Evolutionary conservation across 208 protist genomes (phyloP), one percentile per base, ranked within the genome.

Genomic region (Perkinsela sp.): DNA sequence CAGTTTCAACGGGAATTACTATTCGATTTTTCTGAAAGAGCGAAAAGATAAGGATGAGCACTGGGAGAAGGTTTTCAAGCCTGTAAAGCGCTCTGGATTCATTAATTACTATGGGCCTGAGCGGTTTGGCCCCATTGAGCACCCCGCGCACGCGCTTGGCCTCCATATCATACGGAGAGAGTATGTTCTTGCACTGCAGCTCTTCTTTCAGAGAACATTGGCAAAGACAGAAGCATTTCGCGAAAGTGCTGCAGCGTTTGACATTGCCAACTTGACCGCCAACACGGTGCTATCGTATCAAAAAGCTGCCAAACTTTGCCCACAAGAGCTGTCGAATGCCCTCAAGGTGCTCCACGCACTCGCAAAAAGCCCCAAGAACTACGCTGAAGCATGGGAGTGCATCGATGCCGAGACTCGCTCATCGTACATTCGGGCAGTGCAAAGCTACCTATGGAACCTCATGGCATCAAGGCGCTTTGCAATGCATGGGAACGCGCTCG

Each of bases 61-160:
- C 32, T 6, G 22, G 40, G 40, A 57, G 6, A 22, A 57, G 22
- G 22, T n/a, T 6, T 68, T 88, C 30, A 31, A 70, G 6, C 67
- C 28, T 16, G 71, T 82, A 0, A 67, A 69, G 30, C 30, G 66
- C 1, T 31, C 69, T 40, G 93, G 93, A 0, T 95, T 94, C 73
- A 66, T 95, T 68, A 96, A 95, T 75, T 95, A 94, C 73, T 95
- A 93, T 76, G 93, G 93, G 1, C 83, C 90, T 71, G 90, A 96
- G 78, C 85, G 91, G 40, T 96, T 95, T 74, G 87, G 85, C 1
- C 72, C 76, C 1, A 80, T 31, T 28, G 31, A 30, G 1, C 67
- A 74, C 30, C 75, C 75, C 28, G 83, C 81, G 29, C 67, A 80
- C 67, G 29, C 28, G 30, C 31, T 86, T 1, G 81, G 80, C 28